phyloP scores from a whole-genome alignment of 768 basidiomycete genomes.

The Macrocybe gigantea region DNA sequence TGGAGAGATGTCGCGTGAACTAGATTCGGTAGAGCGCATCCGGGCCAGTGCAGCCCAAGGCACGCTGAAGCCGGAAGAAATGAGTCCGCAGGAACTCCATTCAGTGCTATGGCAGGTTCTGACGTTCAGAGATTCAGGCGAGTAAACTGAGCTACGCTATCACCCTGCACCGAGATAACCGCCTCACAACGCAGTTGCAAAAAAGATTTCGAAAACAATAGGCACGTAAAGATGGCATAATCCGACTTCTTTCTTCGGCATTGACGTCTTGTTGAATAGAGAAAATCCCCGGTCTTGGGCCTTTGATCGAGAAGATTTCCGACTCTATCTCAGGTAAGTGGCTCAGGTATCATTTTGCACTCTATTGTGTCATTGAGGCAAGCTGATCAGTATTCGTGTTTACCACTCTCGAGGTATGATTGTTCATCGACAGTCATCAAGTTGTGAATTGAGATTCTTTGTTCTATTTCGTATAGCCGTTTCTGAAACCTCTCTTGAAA shows the following conservation, averaged over 20 bases:
- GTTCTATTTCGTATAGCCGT: constrained; percentile 39
- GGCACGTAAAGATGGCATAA: constrained; percentile 28
- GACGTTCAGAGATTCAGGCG: constrained; percentile 76
- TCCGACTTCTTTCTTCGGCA: not conserved
- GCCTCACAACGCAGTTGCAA: constrained; percentile 40
- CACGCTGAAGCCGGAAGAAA: constrained; percentile 68
- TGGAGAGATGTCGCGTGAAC: constrained; percentile 62
- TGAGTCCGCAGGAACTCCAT: constrained; percentile 88
- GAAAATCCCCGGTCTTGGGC: constrained; percentile 75
- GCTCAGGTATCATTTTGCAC: not conserved
- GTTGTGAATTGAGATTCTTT: not conserved
- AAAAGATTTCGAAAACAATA: constrained; percentile 74
- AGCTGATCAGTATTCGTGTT: constrained; percentile 62
- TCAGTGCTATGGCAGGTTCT: constrained; percentile 80
- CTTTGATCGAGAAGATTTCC: constrained; percentile 73
- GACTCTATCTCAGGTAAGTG: constrained; percentile 60
- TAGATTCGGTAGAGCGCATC: constrained; percentile 69
- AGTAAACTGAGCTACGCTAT: constrained; percentile 9
- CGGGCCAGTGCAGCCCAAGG: constrained; percentile 52
- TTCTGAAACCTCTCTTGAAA: constrained; percentile 74
- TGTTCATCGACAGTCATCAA: not conserved
- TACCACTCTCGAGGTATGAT: constrained; percentile 70
- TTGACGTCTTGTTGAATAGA: constrained; percentile 31
- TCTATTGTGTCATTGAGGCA: not conserved
- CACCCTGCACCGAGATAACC: not conserved